Evolutionary conservation across 768 basidiomycete genomes (phyloP).

Genomic region (Lentinula edodes): DNA sequence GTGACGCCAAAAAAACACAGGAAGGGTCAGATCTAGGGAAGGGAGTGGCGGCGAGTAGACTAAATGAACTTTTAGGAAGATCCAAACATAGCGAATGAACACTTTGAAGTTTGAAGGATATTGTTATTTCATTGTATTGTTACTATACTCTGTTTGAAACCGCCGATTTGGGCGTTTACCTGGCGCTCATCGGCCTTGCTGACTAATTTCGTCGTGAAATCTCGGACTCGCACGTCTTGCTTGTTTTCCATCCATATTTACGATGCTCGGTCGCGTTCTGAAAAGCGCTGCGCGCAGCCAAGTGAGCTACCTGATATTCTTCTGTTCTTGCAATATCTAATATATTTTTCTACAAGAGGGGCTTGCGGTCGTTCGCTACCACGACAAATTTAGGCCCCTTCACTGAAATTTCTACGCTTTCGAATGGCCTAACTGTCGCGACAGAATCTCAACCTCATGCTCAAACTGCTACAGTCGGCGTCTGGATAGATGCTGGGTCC

Average conservation of each 20-base stretch:
- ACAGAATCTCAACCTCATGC: slow-evolving; percentile 87
- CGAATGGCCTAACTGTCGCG: slow-evolving; percentile 93
- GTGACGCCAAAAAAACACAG: slow-evolving; percentile 26
- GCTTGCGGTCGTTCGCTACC: slow-evolving; percentile 71
- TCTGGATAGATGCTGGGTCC: slow-evolving; percentile 98
- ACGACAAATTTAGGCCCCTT: slow-evolving; percentile 65
- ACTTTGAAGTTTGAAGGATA: background rate
- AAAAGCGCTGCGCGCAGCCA: slow-evolving; percentile 34
- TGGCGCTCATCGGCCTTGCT: background rate
- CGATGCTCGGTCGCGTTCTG: slow-evolving; percentile 37
- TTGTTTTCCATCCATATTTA: slow-evolving; percentile 8
- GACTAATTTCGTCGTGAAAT: background rate
- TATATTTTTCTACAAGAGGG: slow-evolving; percentile 29
- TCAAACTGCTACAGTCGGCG: slow-evolving; percentile 96
- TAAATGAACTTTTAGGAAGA: slow-evolving; percentile 48
- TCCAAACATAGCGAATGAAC: background rate
- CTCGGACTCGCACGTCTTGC: slow-evolving; percentile 11
- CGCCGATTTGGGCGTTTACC: background rate
- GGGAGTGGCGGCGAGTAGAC: slow-evolving; percentile 47
- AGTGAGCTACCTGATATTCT: slow-evolving; percentile 19
- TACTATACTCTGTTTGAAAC: too few relatives aligned
- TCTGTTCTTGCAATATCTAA: slow-evolving; percentile 5
- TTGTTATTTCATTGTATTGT: background rate
- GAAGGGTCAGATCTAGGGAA: slow-evolving; percentile 23
- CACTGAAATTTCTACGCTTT: slow-evolving; percentile 87